Evolutionary conservation across 2,329 filamentous ascomycete species (phyloP), one percentile per base, ranked within the genome.

Genomic region (Cladosporium phlei): DNA sequence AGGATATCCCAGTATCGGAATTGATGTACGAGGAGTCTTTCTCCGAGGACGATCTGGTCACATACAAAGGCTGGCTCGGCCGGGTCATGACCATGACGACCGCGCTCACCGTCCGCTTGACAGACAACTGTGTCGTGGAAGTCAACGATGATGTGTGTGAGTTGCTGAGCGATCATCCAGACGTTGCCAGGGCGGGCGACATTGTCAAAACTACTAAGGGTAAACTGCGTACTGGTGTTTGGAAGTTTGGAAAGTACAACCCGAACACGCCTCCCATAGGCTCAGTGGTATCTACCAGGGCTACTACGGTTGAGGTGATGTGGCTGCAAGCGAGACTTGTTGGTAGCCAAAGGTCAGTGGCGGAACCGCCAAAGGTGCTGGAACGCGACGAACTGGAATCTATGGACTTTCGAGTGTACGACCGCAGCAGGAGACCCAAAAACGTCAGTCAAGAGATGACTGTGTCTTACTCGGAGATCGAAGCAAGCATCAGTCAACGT

Each of bases 21-120:
- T 43, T 67, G 9, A 46, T 51, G 22, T 55, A 56, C 14, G 52
- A 55, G 8, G 58, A 59, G 14, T 42, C 48, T 63, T 74, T 38
- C 73, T 57, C 66, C 5, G 71, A 74, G 50, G 75, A 75, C 4
- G 74, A 77, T 43, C 66, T 76, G 24, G 66, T 81, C 17, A 66
- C 80, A 10, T 77, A 75, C 57, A 66, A 72, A 14, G 70, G 76
- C 52, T 81, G 78, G 74, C 58, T 82, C 3, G 79, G 79, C 1
- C 62, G 71, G 9, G 69, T 82, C 4, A 68, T 73, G 40, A 66
- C 71, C 2, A 65, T 75, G 34, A 65, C 69, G 22, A 69, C 75
- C 38, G 70, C 75, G 42, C 66, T 80, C 11, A 67, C 74, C 2
- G 51, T 82, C 20, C 70, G 67, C 32, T 66, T 82, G 10, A 57